phyloP scores from a whole-genome alignment of 495 filamentous ascomycete species.

The Penicillium fimorum region DNA sequence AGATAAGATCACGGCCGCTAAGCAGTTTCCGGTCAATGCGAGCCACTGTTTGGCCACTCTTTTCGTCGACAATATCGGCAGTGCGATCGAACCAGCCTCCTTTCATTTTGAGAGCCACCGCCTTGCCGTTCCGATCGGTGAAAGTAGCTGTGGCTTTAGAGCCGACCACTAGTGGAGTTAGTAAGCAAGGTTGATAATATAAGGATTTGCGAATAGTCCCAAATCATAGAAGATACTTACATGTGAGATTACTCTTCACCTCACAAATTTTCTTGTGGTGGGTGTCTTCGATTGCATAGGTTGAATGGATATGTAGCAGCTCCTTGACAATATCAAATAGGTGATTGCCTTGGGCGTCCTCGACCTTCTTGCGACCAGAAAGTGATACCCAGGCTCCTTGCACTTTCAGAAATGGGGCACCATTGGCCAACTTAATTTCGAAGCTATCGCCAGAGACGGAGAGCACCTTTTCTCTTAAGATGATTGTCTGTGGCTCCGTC shows the following conservation, averaged over 20 bases:
- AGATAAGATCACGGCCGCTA: constrained; percentile 51
- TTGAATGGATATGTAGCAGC: constrained; percentile 48
- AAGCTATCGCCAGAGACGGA: constrained; percentile 58
- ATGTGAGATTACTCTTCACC: constrained; percentile 48
- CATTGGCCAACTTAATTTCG: constrained; percentile 46
- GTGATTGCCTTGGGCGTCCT: constrained; percentile 43
- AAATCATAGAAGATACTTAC: constrained; percentile 34
- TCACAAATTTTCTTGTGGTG: constrained; percentile 45
- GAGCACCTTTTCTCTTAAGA: constrained; percentile 55
- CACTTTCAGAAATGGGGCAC: constrained; percentile 50
- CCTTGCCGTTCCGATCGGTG: constrained; percentile 20
- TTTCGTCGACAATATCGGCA: constrained; percentile 38
- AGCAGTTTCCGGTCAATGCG: constrained; percentile 54
- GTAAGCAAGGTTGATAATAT: constrained; percentile 5
- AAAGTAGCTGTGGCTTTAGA: constrained; percentile 34
- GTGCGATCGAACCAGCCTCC: constrained; percentile 30
- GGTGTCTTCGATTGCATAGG: constrained; percentile 43
- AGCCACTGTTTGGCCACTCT: constrained; percentile 45
- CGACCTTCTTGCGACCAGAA: constrained; percentile 47
- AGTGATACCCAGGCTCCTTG: constrained; percentile 45
- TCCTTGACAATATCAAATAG: constrained; percentile 55
- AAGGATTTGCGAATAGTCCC: not conserved
- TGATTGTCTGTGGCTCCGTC: constrained; percentile 43
- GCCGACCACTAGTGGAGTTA: constrained; percentile 25
- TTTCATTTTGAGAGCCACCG: constrained; percentile 23